These are phyloP conservation scores for Aspergillus baeticus DNA, from an alignment of 495 filamentous ascomycete species.

Conservation along the genomic window DNA sequence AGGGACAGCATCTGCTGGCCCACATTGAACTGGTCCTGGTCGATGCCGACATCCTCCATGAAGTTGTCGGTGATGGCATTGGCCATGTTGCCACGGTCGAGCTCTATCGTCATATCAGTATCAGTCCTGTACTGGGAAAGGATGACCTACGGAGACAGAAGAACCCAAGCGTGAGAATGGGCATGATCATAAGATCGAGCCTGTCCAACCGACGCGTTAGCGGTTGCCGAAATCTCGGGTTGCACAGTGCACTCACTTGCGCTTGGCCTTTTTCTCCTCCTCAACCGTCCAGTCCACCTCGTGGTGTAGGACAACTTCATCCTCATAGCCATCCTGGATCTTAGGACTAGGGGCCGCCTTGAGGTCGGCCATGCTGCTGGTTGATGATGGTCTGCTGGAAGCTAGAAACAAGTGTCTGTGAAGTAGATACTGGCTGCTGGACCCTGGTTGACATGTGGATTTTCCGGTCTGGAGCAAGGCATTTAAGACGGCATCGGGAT, in stretches of 20 bases:
- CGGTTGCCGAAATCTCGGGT: neutral
- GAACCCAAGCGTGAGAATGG: constrained; percentile 11
- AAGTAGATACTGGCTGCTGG: too few relatives aligned
- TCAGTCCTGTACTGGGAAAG: neutral
- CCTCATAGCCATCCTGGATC: neutral
- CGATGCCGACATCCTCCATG: constrained; percentile 51
- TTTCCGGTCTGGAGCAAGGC: neutral
- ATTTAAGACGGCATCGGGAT: neutral
- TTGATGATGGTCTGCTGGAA: neutral
- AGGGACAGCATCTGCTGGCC: constrained; percentile 53
- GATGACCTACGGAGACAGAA: constrained; percentile 11
- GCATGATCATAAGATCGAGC: constrained; percentile 15
- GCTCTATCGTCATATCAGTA: constrained; percentile 16
- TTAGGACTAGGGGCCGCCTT: neutral
- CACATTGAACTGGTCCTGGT: constrained; percentile 56
- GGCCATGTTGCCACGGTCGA: constrained; percentile 53
- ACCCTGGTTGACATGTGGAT: too few relatives aligned
- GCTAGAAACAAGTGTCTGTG: too few relatives aligned
- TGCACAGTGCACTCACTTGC: constrained; percentile 5
- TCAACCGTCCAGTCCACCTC: constrained; percentile 10
- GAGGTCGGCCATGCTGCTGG: constrained; percentile 5
- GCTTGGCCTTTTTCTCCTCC: constrained; percentile 12
- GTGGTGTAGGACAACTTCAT: neutral
- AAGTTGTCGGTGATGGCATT: constrained; percentile 51
- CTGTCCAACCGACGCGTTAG: neutral